phyloP scores from a whole-genome alignment of 495 filamentous ascomycete genomes.

The Lasiosphaeria miniovina region DNA sequence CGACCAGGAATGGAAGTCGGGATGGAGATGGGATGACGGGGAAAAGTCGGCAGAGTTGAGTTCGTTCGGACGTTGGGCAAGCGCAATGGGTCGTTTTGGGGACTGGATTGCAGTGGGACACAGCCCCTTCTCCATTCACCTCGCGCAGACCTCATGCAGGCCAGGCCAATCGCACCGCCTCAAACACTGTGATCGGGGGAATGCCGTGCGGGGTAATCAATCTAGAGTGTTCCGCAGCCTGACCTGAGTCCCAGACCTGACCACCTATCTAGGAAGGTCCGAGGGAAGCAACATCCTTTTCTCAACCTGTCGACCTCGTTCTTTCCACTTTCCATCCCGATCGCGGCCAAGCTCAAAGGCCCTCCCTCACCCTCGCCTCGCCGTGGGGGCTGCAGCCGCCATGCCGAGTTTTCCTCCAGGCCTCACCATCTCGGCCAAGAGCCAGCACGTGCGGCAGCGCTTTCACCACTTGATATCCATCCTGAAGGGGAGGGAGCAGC shows the following conservation, averaged over 20 bases:
- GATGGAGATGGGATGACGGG: neutral
- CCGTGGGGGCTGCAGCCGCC: neutral
- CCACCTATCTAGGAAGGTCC: neutral
- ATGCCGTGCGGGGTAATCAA: neutral
- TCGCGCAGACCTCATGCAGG: neutral
- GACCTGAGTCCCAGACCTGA: neutral
- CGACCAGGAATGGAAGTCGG: neutral
- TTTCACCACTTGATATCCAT: neutral
- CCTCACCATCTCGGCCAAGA: slow-evolving; percentile 4
- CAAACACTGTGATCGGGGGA: neutral
- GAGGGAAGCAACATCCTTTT: neutral
- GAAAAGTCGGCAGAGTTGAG: neutral
- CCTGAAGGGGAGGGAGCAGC: neutral
- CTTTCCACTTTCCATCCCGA: neutral
- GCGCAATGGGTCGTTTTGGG: neutral
- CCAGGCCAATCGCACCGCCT: neutral
- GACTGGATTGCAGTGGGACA: neutral
- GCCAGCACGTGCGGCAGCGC: slow-evolving; percentile 2
- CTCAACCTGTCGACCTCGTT: neutral
- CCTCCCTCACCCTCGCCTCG: too few relatives aligned
- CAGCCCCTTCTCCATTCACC: neutral
- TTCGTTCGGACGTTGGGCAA: neutral
- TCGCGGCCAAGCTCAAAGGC: neutral
- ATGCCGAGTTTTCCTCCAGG: neutral
- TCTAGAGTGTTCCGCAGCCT: neutral